phyloP scores from a whole-genome alignment of 768 basidiomycete genomes.

The Termitomyces sp. region DNA sequence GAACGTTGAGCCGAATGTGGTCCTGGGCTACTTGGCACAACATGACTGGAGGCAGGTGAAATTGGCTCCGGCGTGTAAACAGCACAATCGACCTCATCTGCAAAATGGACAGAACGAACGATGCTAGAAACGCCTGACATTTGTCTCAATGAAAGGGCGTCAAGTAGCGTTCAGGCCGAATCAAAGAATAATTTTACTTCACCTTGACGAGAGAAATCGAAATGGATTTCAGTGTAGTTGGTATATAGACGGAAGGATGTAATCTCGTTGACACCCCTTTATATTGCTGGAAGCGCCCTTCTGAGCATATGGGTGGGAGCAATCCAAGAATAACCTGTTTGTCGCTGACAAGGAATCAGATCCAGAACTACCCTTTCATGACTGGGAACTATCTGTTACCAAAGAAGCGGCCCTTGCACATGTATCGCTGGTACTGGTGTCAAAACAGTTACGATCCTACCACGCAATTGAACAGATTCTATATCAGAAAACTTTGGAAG shows the following conservation, averaged over 20 bases:
- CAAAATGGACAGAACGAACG: not conserved
- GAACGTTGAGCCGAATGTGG: not conserved
- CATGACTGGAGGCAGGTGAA: not conserved
- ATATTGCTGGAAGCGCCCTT: no score
- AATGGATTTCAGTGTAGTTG: no score
- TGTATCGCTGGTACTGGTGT: not conserved
- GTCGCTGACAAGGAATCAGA: not conserved
- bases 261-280: not conserved
- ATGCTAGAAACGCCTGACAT: not conserved
- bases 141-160: not conserved
- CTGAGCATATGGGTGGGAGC: not conserved
- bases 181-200: no score
- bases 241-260: no score
- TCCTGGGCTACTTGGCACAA: not conserved
- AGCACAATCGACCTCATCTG: not conserved
- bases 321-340: not conserved
- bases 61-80: not conserved
- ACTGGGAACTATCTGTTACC: not conserved
- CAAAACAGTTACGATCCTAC: not conserved
- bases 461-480: not conserved
- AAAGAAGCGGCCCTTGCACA: not conserved
- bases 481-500: not conserved
- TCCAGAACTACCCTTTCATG: not conserved
- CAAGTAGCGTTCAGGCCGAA: not conserved
- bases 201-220: not conserved